Conservation (phyloP, 2,329 filamentous ascomycete species). For the Sporothrix variecibatus region DNA sequence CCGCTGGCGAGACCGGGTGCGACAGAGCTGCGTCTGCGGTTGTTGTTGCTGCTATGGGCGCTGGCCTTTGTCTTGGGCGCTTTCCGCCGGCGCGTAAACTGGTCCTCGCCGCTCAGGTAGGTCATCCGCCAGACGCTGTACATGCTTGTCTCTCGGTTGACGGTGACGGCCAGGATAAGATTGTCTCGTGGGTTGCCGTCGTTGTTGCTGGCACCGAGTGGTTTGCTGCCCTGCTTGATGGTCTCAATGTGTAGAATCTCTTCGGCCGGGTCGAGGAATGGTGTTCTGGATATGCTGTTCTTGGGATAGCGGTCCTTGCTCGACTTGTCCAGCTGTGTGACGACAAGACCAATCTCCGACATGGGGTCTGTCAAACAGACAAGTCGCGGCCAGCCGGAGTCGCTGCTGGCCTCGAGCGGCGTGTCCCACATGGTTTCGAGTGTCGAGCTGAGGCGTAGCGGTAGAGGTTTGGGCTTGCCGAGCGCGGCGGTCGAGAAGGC, state of each 20-base stretch:
- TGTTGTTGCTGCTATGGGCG: constrained; percentile 28
- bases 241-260: constrained; percentile 82
- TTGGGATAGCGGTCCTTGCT: constrained; percentile 41
- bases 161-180: constrained; percentile 75
- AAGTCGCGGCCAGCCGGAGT: constrained; percentile 69
- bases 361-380: constrained; percentile 86
- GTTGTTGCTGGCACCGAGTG: constrained; percentile 49
- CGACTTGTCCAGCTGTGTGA: constrained; percentile 56
- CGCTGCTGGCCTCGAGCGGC: constrained; percentile 50
- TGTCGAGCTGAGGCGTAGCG: constrained; percentile 54
- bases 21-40: constrained; percentile 64
- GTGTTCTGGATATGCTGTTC: constrained; percentile 45
- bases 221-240: constrained; percentile 41
- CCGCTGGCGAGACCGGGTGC: constrained; percentile 71
- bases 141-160: constrained; percentile 72
- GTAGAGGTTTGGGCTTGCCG: constrained; percentile 57
- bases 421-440: constrained; percentile 61
- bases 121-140: constrained; percentile 85
- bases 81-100: constrained; percentile 50
- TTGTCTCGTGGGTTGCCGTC: constrained; percentile 43
- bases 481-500: constrained; percentile 60
- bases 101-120: constrained; percentile 70
- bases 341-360: constrained; percentile 80
- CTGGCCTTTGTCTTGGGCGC: constrained; percentile 50
- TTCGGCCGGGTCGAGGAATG: constrained; percentile 72